Percentiles rank a stretch among this genome's conserved stretches.
phyloP scores from a whole-genome alignment of 768 basidiomycete genomes.

The Neoboletus brunneissimus region DNA sequence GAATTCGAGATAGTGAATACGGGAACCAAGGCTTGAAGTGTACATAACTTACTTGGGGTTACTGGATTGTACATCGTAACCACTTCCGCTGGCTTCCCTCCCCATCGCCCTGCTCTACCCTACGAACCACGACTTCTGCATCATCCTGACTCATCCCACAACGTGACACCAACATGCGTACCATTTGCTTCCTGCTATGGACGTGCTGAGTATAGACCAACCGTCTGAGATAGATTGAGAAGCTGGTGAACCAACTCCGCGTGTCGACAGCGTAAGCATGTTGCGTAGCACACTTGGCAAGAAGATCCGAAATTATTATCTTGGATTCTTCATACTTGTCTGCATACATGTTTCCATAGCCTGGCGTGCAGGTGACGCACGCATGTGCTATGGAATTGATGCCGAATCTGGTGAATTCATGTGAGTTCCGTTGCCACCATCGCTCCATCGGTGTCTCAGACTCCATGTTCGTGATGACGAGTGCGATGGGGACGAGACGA shows the following conservation, averaged over 20 bases:
- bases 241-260: conserved; percentile 23
- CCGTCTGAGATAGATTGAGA: conserved; percentile 24
- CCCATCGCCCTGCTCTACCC: conserved; percentile 13
- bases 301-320: conserved; percentile 24
- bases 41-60: conserved; percentile 9
- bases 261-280: conserved; percentile 21
- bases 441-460: conserved; percentile 30
- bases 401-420: conserved; percentile 21
- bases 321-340: conserved; percentile 39
- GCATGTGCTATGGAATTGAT: conserved; percentile 27
- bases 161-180: conserved; percentile 22
- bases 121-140: conserved; percentile 18
- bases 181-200: conserved; percentile 25
- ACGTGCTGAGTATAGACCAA: conserved; percentile 21
- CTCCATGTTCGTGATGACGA: conserved; percentile 42
- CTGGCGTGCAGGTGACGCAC: conserved; percentile 32
- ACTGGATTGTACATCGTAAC: conserved; percentile 20
- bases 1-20: conserved; percentile 2
- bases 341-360: conserved; percentile 31
- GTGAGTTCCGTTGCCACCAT: conserved; percentile 34
- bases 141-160: conserved; percentile 26
- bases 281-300: conserved; percentile 19
- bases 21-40: background rate
- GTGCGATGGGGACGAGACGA: conserved; percentile 36
- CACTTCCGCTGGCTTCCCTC: background rate